These are phyloP conservation scores for Fusarium phyllophilum DNA, from an alignment of 2,329 filamentous ascomycete genomes.

Conservation along the genomic window DNA sequence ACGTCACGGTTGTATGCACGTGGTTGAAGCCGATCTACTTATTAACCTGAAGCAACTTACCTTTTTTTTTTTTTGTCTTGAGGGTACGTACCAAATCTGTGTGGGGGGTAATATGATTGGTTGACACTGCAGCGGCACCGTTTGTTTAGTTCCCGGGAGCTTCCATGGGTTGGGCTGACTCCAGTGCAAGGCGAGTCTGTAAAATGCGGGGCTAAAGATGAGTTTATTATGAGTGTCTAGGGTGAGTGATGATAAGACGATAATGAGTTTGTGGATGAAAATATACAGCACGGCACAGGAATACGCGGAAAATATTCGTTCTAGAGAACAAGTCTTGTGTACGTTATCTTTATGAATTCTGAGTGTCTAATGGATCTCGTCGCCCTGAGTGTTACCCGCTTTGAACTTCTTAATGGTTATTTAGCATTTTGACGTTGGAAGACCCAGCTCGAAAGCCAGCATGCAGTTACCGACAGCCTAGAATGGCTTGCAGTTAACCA, in stretches of 20 bases:
- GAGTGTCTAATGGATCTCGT: no score
- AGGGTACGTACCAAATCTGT: constrained; percentile 9
- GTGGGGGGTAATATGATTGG: constrained; percentile 34
- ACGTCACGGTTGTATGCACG: constrained; percentile 10
- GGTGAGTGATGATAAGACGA: constrained; percentile 10
- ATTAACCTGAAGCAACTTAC: not conserved
- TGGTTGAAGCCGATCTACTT: constrained; percentile 7
- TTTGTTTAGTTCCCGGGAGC: constrained; percentile 44
- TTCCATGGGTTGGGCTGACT: constrained; percentile 27
- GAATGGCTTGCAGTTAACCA: not conserved
- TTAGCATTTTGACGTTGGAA: rapidly evolving
- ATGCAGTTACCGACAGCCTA: no score
- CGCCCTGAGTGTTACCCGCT: no score
- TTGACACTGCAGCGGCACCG: constrained; percentile 20
- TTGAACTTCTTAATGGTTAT: not conserved
- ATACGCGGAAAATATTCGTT: no score
- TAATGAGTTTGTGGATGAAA: not conserved
- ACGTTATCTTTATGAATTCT: not conserved
- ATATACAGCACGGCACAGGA: not conserved
- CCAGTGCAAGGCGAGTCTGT: constrained; percentile 26
- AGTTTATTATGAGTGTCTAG: constrained; percentile 10
- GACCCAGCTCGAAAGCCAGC: not conserved
- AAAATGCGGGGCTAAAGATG: constrained; percentile 35
- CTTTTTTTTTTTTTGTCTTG: constrained; percentile 17
- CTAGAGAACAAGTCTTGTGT: rapidly evolving